Evolutionary conservation across 805 yeast species (phyloP), one percentile per base, ranked within the genome.

Genomic region (Nakazawaea populi): DNA sequence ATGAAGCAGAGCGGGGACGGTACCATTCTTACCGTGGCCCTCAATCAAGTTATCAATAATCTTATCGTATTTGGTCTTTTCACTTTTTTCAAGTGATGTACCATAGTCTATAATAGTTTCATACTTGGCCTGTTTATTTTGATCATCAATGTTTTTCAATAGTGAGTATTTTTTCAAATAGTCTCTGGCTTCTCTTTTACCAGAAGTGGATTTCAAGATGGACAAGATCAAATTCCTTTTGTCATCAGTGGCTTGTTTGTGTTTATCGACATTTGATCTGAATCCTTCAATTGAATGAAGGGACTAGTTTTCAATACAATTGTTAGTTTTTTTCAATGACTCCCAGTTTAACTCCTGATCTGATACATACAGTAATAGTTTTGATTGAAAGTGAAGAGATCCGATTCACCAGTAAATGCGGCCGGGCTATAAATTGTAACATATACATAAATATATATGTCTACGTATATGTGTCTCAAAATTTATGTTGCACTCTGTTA

Each of bases 111-210:
- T 47, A 42, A 49, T 34, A 28, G 54, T 59, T 30, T 58, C 58
- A 46, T 68, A 68, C n/a, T 37, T 35, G 39, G 54, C 69, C 70
- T 9, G 69, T 62, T 40, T 62, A 65, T 4, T 58, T 58, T 29
- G 24, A 10, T 52, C 56, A 37, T 44, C 52, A 42, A 65, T 64
- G 34, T 63, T 65, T 37, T 64, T 60, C 34, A 69, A 58, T n/a
- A 74, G 66, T 44, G 80, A 76, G 62, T 91, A 92, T 61, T 85
- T 87, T 36, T 79, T 72, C 44, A 92, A 68, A 62, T 91, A 92
- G 56, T 85, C 86, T 55, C 80, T 77, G 5, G 96, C 96, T 62
- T 92, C 98, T 54, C 99, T 74, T 64, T 89, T 91, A 1, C 98
- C 92, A 5, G 97, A 95, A 4, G 97, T 88, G 1, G 96, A 84